Conservation (phyloP, 2,329 filamentous ascomycete genomes). For the Colletotrichum sp. region DNA sequence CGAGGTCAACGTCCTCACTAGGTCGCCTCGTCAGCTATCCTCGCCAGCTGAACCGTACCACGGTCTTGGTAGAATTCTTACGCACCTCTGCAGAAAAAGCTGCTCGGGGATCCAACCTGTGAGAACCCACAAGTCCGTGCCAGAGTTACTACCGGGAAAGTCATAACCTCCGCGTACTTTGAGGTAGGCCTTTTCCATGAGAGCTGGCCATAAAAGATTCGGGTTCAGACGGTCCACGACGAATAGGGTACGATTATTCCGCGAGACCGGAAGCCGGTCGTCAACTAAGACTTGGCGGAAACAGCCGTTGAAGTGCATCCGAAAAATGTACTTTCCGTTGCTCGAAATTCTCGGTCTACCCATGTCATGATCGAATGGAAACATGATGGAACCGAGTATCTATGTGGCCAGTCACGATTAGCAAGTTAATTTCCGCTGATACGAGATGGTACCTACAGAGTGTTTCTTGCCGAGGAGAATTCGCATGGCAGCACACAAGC, state of each 20-base stretch:
- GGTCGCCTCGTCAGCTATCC: not conserved
- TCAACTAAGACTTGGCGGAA: slow-evolving; percentile 88
- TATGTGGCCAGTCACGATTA: slow-evolving; percentile 34
- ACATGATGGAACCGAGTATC: slow-evolving; percentile 76
- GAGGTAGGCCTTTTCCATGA: slow-evolving; percentile 95
- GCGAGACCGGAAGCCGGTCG: slow-evolving; percentile 82
- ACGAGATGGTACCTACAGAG: slow-evolving; percentile 55
- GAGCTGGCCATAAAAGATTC: slow-evolving; percentile 84
- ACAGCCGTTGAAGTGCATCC: slow-evolving; percentile 96
- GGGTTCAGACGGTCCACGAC: slow-evolving; percentile 87
- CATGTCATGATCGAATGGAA: slow-evolving; percentile 71
- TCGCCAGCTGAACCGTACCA: not conserved
- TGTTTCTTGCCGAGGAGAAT: slow-evolving; percentile 72
- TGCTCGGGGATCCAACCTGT: slow-evolving; percentile 98
- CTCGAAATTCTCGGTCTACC: slow-evolving; percentile 68
- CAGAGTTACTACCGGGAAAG: slow-evolving; percentile 96
- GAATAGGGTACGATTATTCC: slow-evolving; percentile 77
- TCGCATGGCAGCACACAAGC: slow-evolving; percentile 82
- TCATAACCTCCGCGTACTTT: slow-evolving; percentile 97
- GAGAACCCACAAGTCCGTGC: slow-evolving; percentile 90
- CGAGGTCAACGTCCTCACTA: slow-evolving; percentile 78
- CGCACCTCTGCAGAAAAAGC: slow-evolving; percentile 80
- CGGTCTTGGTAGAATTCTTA: not conserved
- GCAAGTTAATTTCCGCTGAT: not conserved
- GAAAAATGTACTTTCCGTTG: slow-evolving; percentile 89